phyloP scores from a whole-genome alignment of 2,329 filamentous ascomycete genomes.

The Phialemoniopsis sp. region DNA sequence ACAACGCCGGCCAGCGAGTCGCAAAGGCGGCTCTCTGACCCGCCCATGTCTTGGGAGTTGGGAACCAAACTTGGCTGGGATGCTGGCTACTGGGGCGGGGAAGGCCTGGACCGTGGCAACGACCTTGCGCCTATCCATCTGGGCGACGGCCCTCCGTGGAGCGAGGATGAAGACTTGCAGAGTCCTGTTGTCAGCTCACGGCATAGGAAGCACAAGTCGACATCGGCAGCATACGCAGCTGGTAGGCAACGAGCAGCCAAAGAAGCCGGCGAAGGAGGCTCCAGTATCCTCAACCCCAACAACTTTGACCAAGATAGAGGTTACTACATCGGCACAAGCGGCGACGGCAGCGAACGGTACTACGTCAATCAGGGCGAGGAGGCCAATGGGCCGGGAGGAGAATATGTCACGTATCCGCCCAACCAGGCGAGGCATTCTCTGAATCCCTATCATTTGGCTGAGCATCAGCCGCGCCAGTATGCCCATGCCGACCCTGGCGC shows the following conservation, averaged over 20 bases:
- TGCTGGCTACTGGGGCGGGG: constrained; percentile 35
- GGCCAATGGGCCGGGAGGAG: constrained; percentile 71
- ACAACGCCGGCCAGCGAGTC: constrained; percentile 83
- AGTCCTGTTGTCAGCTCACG: constrained; percentile 83
- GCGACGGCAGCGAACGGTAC: constrained; percentile 70
- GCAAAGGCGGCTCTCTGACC: constrained; percentile 74
- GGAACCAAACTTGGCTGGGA: constrained; percentile 59
- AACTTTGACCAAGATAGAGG: constrained; percentile 58
- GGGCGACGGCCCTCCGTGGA: constrained; percentile 86
- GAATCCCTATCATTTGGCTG: constrained; percentile 38
- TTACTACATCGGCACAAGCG: constrained; percentile 62
- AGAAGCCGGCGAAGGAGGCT: constrained; percentile 10
- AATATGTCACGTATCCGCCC: constrained; percentile 74
- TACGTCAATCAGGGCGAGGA: constrained; percentile 68
- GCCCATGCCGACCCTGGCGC: constrained; percentile 38
- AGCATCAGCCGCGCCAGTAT: constrained; percentile 41
- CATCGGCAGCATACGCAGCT: constrained; percentile 38
- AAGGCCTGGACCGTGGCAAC: constrained; percentile 56
- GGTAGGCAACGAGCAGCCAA: constrained; percentile 14
- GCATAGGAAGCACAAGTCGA: constrained; percentile 82
- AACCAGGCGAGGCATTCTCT: constrained; percentile 57
- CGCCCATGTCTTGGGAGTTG: constrained; percentile 73
- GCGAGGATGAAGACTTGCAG: constrained; percentile 91
- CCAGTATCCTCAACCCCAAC: constrained; percentile 39
- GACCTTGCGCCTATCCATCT: constrained; percentile 81